Conservation (phyloP, 2,329 filamentous ascomycete species). For the Cordyceps javanica region DNA sequence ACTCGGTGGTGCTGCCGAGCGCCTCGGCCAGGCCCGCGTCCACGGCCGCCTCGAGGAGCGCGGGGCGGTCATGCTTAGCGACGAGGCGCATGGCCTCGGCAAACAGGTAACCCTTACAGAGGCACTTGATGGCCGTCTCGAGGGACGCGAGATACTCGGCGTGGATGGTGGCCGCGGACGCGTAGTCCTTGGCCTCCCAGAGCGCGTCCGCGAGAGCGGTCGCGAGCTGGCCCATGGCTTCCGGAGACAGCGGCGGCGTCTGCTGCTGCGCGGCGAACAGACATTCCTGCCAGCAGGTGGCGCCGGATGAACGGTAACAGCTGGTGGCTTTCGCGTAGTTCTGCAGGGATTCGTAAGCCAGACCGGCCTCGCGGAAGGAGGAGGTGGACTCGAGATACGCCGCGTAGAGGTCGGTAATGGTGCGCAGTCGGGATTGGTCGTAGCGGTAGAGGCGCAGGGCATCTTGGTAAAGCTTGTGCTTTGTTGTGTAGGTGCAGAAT, state of each 20-base stretch:
- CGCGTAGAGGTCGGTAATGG: conserved; percentile 74
- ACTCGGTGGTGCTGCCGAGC: conserved; percentile 76
- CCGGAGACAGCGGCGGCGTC: conserved; percentile 50
- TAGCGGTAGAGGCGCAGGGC: conserved; percentile 82
- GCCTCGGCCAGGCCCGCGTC: conserved; percentile 77
- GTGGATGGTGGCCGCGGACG: conserved; percentile 71
- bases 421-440: conserved; percentile 57
- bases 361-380: conserved; percentile 76
- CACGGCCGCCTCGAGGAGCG: conserved; percentile 62
- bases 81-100: conserved; percentile 80
- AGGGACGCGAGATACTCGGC: conserved; percentile 74
- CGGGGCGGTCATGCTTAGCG: conserved; percentile 50
- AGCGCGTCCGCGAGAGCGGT: conserved; percentile 69
- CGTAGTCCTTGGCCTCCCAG: conserved; percentile 77
- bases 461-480: conserved; percentile 71
- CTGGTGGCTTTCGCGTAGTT: conserved; percentile 69
- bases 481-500: conserved; percentile 68
- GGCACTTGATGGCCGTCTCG: conserved; percentile 61
- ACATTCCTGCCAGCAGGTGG: conserved; percentile 79
- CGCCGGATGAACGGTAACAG: conserved; percentile 76
- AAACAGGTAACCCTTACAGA: conserved; percentile 85
- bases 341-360: conserved; percentile 81
- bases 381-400: conserved; percentile 68
- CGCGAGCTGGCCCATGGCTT: conserved; percentile 63
- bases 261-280: conserved; percentile 71